These are phyloP conservation scores for Candida glaebosa DNA, from an alignment of 805 yeast species.

Conservation along the genomic window DNA sequence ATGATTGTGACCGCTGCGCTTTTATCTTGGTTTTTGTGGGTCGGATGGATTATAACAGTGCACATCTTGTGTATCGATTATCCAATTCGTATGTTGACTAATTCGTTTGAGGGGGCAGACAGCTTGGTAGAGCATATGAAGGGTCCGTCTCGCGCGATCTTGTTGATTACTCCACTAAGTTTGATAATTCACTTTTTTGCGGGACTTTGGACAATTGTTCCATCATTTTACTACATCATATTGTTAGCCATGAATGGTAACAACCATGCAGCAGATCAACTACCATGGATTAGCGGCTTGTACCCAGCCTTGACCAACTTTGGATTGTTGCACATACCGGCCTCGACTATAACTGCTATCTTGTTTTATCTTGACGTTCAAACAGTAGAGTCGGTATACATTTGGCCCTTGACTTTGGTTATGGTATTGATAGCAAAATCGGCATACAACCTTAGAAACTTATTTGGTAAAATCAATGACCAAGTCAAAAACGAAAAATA, in stretches of 20 bases:
- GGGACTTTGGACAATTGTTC: constrained; percentile 19
- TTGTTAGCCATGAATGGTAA: neutral
- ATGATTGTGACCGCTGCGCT: neutral
- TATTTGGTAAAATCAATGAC: constrained; percentile 27
- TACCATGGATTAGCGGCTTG: constrained; percentile 11
- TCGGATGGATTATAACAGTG: constrained; percentile 16
- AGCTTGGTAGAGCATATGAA: neutral
- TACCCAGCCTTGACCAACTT: constrained; percentile 13
- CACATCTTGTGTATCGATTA: constrained; percentile 20
- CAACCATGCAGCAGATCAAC: neutral
- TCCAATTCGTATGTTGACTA: constrained; percentile 13
- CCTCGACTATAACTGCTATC: constrained; percentile 3
- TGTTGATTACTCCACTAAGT: constrained; percentile 1
- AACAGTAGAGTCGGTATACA: constrained; percentile 6
- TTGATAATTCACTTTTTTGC: constrained; percentile 15
- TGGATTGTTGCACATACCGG: constrained; percentile 12
- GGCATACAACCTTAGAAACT: constrained; percentile 6
- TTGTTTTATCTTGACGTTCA: constrained; percentile 4
- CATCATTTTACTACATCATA: constrained; percentile 9
- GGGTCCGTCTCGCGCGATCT: neutral
- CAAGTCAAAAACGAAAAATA: constrained; percentile 57
- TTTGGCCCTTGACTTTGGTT: constrained; percentile 11
- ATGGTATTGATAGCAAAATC: constrained; percentile 12
- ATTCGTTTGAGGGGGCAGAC: neutral
- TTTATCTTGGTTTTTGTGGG: constrained; percentile 12